Evolutionary conservation across 805 yeast species (phyloP), one percentile per base, ranked within the genome.

Genomic region (Saccharomycopsis sp.): DNA sequence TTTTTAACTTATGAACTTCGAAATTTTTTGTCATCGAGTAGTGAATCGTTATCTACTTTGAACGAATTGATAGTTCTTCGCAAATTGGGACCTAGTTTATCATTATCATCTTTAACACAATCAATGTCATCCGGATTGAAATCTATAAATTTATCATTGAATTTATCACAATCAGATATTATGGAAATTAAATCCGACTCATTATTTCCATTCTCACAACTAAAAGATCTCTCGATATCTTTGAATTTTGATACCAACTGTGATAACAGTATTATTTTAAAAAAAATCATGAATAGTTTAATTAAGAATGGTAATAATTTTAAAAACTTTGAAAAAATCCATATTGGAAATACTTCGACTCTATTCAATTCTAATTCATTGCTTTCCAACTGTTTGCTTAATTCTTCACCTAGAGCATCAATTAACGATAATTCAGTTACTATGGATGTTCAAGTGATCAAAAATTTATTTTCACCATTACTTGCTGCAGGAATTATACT

Each of bases 181-280:
- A n/a, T n/a, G n/a, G n/a, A n/a, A n/a, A n/a, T n/a, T n/a, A n/a
- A n/a, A n/a, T n/a, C n/a, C n/a, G n/a, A n/a, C n/a, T n/a, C n/a
- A n/a, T n/a, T n/a, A n/a, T n/a, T n/a, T n/a, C 39, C 41, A 5
- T 33, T 41, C 25, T 14, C n/a, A 10, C 12, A 31, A 9, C 33
- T 41, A 28, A 35, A 41, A 21, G 14, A 21, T 2, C 20, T 41
- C 18, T 27, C 38, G 10, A 21, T 41, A n/a, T 33, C 41, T 5
- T 13, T 41, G 5, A 37, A 41, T 34, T 41, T 41, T 37, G 45
- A 41, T 21, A 41, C 26, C 21, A 36, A 31, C 25, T 33, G 25
- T 21, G 17, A 5, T 6, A 41, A 41, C 28, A 41, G 45, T 21
- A 15, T 37, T n/a, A 23, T 41, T 18, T 29, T 41, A 9, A 32